Conservation (phyloP, 2,329 filamentous ascomycete genomes). For the Corniculantispora saksenae region DNA sequence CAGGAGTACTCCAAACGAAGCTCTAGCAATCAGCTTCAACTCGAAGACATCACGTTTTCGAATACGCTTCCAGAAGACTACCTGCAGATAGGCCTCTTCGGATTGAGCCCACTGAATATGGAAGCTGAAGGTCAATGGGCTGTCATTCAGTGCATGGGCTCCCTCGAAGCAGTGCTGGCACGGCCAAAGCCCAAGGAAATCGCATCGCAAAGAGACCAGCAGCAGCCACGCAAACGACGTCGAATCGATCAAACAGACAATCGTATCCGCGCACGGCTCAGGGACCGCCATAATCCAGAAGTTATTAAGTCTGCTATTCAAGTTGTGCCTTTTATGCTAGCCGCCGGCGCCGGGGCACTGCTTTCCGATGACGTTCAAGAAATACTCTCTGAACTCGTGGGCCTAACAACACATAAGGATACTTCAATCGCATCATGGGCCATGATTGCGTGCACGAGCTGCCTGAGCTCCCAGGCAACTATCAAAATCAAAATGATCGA, state of each 20-base stretch:
- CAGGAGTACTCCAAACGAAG: slow-evolving; percentile 74
- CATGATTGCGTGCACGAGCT: slow-evolving; percentile 72
- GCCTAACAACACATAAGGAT: slow-evolving; percentile 70
- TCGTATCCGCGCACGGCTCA: slow-evolving; percentile 51
- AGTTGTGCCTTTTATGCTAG: slow-evolving; percentile 57
- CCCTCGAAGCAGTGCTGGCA: slow-evolving; percentile 53
- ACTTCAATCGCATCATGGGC: slow-evolving; percentile 73
- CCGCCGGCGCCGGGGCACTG: slow-evolving; percentile 45
- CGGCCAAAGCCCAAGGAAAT: slow-evolving; percentile 25
- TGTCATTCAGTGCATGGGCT: slow-evolving; percentile 58
- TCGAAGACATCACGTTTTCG: slow-evolving; percentile 72
- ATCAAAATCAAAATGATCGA: slow-evolving; percentile 43
- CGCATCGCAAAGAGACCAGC: slow-evolving; percentile 27
- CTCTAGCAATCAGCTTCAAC: slow-evolving; percentile 70
- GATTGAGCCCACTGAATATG: slow-evolving; percentile 53
- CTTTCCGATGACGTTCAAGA: slow-evolving; percentile 53
- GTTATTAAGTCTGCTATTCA: slow-evolving; percentile 57
- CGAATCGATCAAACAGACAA: slow-evolving; percentile 44
- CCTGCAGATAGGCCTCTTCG: slow-evolving; percentile 53
- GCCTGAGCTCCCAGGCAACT: slow-evolving; percentile 32
- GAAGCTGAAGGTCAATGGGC: slow-evolving; percentile 63
- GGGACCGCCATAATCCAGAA: slow-evolving; percentile 43
- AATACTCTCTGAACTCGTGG: slow-evolving; percentile 59
- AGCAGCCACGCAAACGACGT: slow-evolving; percentile 55
- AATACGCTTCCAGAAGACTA: slow-evolving; percentile 44